These are phyloP conservation scores for Pulveroboletus sp. DNA, from an alignment of 768 basidiomycete genomes.

Conservation along the genomic window DNA sequence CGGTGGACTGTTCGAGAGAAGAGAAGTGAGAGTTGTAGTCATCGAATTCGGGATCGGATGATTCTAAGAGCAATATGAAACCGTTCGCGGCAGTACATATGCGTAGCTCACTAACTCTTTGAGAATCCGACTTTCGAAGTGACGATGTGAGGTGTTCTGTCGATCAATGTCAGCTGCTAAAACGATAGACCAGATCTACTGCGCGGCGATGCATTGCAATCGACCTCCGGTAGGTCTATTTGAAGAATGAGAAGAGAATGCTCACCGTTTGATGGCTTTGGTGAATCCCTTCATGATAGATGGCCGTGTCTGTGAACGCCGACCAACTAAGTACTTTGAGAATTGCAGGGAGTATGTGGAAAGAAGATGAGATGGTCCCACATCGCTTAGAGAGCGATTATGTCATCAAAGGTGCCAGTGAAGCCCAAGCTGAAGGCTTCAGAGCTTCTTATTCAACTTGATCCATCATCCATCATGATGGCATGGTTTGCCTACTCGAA, in stretches of 20 bases:
- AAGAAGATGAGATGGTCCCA: conserved; percentile 1
- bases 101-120: conserved; percentile 66
- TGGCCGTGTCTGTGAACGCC: conserved; percentile 8
- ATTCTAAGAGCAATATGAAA: conserved; percentile 44
- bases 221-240: background rate
- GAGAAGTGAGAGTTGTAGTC: conserved; percentile 80
- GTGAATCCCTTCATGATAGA: conserved; percentile 86
- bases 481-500: no score
- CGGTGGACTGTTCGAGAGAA: conserved; percentile 73
- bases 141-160: conserved; percentile 87
- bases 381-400: conserved; percentile 9
- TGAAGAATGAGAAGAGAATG: background rate
- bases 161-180: conserved; percentile 5
- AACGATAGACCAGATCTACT: conserved; percentile 5
- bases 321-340: background rate
- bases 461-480: no score
- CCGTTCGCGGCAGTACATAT: background rate
- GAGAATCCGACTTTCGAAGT: conserved; percentile 87
- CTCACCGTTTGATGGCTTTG: conserved; percentile 75
- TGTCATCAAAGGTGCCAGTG: conserved; percentile 18
- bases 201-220: conserved; percentile 1
- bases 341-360: background rate
- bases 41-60: conserved; percentile 86
- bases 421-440: no score
- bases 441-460: no score